A percentile compares a stretch with the other conserved stretches of the same genome.
Conservation (phyloP, 1,284 basidiomycete genomes). For the Singerocomus inundabilis region DNA sequence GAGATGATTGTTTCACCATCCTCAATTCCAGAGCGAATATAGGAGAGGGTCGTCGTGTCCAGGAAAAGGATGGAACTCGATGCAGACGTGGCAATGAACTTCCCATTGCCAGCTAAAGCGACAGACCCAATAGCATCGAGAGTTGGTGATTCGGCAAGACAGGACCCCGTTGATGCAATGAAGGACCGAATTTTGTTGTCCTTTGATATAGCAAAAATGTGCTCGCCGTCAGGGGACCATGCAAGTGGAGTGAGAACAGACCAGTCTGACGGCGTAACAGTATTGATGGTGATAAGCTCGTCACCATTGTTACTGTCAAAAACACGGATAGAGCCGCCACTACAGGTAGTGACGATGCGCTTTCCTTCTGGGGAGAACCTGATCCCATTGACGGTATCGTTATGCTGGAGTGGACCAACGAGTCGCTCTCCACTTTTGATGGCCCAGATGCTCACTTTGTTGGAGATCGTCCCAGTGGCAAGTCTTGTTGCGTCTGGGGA, state of each 20-base stretch:
- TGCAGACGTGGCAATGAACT: neutral
- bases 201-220: neutral
- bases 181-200: neutral
- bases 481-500: too few species aligned
- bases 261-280: neutral
- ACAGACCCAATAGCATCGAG: neutral
- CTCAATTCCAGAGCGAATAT: neutral
- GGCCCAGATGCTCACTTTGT: too few species aligned
- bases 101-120: neutral
- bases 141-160: neutral
- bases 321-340: neutral
- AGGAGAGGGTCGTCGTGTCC: neutral
- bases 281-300: neutral
- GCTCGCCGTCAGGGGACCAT: neutral
- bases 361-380: neutral
- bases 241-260: neutral
- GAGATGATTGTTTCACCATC: accelerated
- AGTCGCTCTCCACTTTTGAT: too few species aligned
- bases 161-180: neutral
- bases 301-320: neutral
- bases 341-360: neutral
- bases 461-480: too few species aligned
- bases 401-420: neutral
- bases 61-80: neutral
- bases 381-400: neutral